Base-by-base conservation (phyloP, 768 basidiomycete species). In the Mycena leptocephala region DNA sequence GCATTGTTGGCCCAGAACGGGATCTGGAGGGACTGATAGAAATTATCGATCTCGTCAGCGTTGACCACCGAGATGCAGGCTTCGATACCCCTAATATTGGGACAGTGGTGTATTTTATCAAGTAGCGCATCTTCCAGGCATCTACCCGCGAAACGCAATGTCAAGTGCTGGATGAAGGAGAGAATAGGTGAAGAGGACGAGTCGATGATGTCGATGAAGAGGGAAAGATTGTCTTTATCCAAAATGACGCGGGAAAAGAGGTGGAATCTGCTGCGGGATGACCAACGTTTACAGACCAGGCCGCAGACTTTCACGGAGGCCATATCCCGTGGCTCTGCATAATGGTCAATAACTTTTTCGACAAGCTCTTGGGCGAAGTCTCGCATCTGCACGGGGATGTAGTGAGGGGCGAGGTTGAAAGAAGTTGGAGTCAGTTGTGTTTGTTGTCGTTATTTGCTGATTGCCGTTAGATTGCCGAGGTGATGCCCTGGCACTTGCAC, bases 281-380 rank as follows among this genome's bases (percentile, higher is more conserved):
- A 46, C 65, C 65, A 66, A 20, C 46, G 9, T 4, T 35, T 66
- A 46, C 65, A 66, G 43, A 53, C 48, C 28, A 66, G 65, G 30
- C 65, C 48, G 26, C 28, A 51, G 11, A 22, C 24, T 53, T 26
- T 53, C 22, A 53, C 24, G 51, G 6, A 7, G 8, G 14, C 37
- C 14, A 14, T 14, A 14, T 14, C 37, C 37, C 37, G 37, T 39
- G 37, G 37, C 37, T 14, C 37, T 39, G 37, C 14, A 39, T 39
- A 39, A 39, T 14, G 37, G 14, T 14, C n/a, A n/a, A n/a, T n/a
- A n/a, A n/a, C n/a, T n/a, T n/a, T n/a, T n/a, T n/a, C n/a, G n/a
- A n/a, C n/a, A 14, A 39, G 37, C 14, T 39, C 37, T 39, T 39
- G 37, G 14, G 37, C 37, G 37, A 39, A 39, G 37, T 39, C 37